phyloP scores from a whole-genome alignment of 2,329 filamentous ascomycete species.

The Fusarium metavorans region DNA sequence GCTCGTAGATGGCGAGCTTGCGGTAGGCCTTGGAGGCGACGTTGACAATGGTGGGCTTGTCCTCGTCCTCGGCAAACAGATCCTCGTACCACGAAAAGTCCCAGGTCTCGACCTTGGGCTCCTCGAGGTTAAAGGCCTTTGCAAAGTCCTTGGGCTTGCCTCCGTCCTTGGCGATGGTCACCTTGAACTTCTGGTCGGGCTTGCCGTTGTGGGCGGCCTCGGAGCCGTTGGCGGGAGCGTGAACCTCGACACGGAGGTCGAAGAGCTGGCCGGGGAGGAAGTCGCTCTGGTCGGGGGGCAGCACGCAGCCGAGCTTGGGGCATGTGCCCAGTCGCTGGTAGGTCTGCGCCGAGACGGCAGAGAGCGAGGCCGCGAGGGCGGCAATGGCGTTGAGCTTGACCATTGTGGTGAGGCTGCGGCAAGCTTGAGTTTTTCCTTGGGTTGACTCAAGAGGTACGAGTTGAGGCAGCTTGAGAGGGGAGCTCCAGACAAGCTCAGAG shows the following conservation, averaged over 20 bases:
- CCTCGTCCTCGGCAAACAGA: conserved; percentile 79
- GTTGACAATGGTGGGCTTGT: conserved; percentile 78
- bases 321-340: conserved; percentile 71
- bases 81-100: conserved; percentile 89
- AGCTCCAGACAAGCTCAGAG: conserved; percentile 6
- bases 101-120: conserved; percentile 84
- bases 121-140: conserved; percentile 75
- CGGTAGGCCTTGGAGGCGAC: conserved; percentile 85
- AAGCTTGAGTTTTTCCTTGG: conserved; percentile 3
- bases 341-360: conserved; percentile 65
- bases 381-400: conserved; percentile 52
- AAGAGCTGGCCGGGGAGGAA: conserved; percentile 88
- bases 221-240: conserved; percentile 84
- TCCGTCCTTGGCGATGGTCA: conserved; percentile 77
- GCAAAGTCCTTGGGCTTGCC: conserved; percentile 65
- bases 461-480: conserved; percentile 33
- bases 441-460: conserved; percentile 14
- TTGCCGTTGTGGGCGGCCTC: conserved; percentile 77
- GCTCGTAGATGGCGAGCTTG: conserved; percentile 79
- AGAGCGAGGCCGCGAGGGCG: conserved; percentile 50
- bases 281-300: conserved; percentile 76
- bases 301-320: conserved; percentile 68
- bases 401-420: conserved; percentile 40
- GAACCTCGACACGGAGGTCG: conserved; percentile 85
- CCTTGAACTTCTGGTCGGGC: conserved; percentile 80